Evolutionary conservation across 768 basidiomycete genomes (phyloP), one percentile per base, ranked within the genome.

Genomic region (Gloeostereum incarnatum): DNA sequence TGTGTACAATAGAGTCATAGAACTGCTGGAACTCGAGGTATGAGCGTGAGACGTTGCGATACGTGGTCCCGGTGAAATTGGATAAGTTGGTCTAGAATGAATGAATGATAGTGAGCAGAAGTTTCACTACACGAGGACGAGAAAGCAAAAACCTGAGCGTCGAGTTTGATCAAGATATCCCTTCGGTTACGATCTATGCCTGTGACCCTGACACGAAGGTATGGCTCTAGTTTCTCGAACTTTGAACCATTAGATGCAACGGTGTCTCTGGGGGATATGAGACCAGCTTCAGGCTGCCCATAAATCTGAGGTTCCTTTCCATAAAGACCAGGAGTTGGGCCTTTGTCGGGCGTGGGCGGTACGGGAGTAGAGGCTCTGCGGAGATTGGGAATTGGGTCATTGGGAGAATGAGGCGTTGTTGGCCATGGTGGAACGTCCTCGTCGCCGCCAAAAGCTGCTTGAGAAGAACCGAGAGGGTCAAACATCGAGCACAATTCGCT

Each of bases 1-100:
- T 90, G 50, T 82, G 74, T 21, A 91, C 74, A 49, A 94, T 72
- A 34, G 92, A 74, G 34, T 96, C 91, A 49, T 92, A 90, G 59
- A 98, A 90, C 45, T 86, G 78, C 55, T 90, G 85, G 58, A 96
- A 97, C 57, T 99, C 96, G 51, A 81, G 60, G 57, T 97, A 98
- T 25, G 92, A 94, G 41, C 96, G 79, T 31, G 91, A 93, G 42
- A 97, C 83, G 56, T 96, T 93, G 47, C 91, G 79, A 55, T 97
- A 97, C 36, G 85, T 78, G 18, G 77, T 78, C 14, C 86, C 85
- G 17, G 78, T 85, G 57, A 90, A 99, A 54, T 89, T 93, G 29
- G 89, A 76, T 18, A 98, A 66, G 56, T 97, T 98, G 29, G 93
- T 96, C 93, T 97, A 57, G 18, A 26, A 38, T 26, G 24, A 20